phyloP scores from a whole-genome alignment of 192 early-diverging fungal species.

The Cetraspora pellucida region DNA sequence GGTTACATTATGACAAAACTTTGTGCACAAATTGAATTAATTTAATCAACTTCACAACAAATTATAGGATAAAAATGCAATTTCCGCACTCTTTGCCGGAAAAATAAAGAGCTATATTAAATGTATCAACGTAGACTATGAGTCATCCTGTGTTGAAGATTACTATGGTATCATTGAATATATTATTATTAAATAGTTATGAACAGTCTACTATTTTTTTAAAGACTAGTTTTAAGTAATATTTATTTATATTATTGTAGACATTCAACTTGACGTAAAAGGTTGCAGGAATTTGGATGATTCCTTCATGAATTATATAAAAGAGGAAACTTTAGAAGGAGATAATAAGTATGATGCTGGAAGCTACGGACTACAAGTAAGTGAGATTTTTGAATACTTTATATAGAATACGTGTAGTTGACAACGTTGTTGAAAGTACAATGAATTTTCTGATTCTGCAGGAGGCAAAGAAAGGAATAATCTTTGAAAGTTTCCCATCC shows the following conservation, averaged over 20 bases:
- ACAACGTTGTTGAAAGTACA: no score
- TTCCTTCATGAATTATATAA: constrained; percentile 89
- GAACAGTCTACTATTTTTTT: not conserved
- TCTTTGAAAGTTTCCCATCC: constrained; percentile 90
- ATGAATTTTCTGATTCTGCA: not conserved
- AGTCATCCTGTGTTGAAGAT: constrained; percentile 92
- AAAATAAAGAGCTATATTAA: constrained; percentile 98
- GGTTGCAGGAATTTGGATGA: constrained; percentile 83
- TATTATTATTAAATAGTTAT: not conserved
- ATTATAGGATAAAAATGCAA: constrained; percentile 74
- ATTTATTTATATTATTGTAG: constrained; percentile 44
- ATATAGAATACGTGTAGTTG: no score
- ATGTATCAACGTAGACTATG: constrained; percentile 92
- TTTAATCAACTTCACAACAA: no score
- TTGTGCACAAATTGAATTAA: not conserved
- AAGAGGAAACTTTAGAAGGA: constrained; percentile 90
- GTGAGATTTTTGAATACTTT: constrained; percentile 16
- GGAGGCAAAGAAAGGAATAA: constrained; percentile 95
- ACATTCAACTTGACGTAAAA: constrained; percentile 97
- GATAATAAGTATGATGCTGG: constrained; percentile 96
- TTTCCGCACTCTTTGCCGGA: constrained; percentile 87
- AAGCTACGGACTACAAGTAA: constrained; percentile 81
- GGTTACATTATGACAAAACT: not conserved
- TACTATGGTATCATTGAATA: constrained; percentile 71
- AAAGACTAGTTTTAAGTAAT: not conserved